phyloP scores from a whole-genome alignment of 164 flowering plant genomes.

The Cinnamomum micranthum region DNA sequence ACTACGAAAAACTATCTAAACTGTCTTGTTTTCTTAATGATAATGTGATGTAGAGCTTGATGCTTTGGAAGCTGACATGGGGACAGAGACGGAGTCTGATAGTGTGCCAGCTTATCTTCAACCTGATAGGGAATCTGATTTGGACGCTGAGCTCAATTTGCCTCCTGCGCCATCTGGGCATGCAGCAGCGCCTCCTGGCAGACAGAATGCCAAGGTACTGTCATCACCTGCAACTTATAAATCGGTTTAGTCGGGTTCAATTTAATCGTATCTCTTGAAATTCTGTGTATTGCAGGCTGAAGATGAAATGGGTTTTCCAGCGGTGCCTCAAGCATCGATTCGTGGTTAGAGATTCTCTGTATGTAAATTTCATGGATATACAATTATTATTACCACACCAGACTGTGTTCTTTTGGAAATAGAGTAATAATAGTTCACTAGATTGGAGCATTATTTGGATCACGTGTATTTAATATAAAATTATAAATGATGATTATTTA shows the following conservation, averaged over 20 bases:
- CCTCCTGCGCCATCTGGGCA: slow-evolving; percentile 87
- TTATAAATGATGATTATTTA: too few relatives aligned
- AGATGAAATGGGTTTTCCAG: slow-evolving; percentile 76
- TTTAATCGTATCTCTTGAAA: background rate
- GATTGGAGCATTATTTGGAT: background rate
- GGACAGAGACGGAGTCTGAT: slow-evolving; percentile 68
- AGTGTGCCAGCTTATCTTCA: slow-evolving; percentile 90
- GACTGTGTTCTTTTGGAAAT: background rate
- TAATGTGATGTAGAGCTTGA: slow-evolving; percentile 68
- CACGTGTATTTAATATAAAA: background rate
- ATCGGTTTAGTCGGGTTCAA: background rate
- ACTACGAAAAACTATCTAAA: background rate
- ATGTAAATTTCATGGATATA: background rate
- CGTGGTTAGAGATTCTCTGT: slow-evolving; percentile 41
- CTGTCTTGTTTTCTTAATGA: background rate
- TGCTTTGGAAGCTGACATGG: slow-evolving; percentile 98
- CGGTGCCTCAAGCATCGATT: slow-evolving; percentile 78
- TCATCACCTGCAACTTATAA: background rate
- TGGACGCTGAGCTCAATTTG: slow-evolving; percentile 73
- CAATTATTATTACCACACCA: too few relatives aligned
- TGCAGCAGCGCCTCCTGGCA: slow-evolving; percentile 48
- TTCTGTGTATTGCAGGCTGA: slow-evolving; percentile 46
- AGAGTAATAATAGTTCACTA: background rate
- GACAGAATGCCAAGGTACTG: slow-evolving; percentile 62
- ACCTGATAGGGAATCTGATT: slow-evolving; percentile 72